Evolutionary conservation across 768 basidiomycete genomes (phyloP).

Genomic region (Suillus placidus): DNA sequence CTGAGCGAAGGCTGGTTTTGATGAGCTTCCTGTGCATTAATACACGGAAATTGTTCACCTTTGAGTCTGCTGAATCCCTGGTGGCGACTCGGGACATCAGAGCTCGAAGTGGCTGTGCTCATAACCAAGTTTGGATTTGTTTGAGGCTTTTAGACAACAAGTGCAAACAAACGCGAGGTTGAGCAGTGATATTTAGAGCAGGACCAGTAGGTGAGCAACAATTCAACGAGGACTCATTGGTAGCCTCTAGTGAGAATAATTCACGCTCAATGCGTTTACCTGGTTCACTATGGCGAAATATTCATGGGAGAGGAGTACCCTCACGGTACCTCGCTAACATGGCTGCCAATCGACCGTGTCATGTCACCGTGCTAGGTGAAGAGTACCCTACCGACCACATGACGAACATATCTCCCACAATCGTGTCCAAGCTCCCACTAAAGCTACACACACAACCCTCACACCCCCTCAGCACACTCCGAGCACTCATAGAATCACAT

Average conservation of each 20-base stretch:
- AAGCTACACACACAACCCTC: slow-evolving; percentile 73
- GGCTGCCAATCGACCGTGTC: slow-evolving; percentile 15
- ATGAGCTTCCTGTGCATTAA: slow-evolving; percentile 1
- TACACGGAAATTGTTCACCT: slow-evolving; percentile 23
- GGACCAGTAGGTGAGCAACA: neutral
- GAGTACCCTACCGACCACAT: slow-evolving; percentile 74
- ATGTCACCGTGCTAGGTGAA: slow-evolving; percentile 59
- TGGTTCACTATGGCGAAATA: slow-evolving; percentile 8
- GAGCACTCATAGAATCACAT: slow-evolving; percentile 81
- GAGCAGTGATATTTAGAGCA: neutral
- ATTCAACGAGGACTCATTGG: neutral
- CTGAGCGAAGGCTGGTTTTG: slow-evolving; percentile 22
- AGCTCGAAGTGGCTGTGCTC: slow-evolving; percentile 12
- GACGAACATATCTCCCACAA: slow-evolving; percentile 86
- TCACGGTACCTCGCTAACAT: slow-evolving; percentile 19
- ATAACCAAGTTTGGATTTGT: slow-evolving; percentile 13
- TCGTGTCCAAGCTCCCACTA: slow-evolving; percentile 77
- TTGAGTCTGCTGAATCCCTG: slow-evolving; percentile 15
- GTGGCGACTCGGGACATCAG: slow-evolving; percentile 7
- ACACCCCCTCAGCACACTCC: slow-evolving; percentile 89
- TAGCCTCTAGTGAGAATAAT: neutral
- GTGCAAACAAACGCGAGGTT: slow-evolving; percentile 22
- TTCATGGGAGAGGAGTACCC: slow-evolving; percentile 2
- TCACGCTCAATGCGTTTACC: slow-evolving; percentile 21
- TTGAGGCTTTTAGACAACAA: slow-evolving; percentile 15